Evolutionary conservation across 2,329 filamentous ascomycete genomes (phyloP), one percentile per base, ranked within the genome.

Genomic region (Diaporthe longicolla): DNA sequence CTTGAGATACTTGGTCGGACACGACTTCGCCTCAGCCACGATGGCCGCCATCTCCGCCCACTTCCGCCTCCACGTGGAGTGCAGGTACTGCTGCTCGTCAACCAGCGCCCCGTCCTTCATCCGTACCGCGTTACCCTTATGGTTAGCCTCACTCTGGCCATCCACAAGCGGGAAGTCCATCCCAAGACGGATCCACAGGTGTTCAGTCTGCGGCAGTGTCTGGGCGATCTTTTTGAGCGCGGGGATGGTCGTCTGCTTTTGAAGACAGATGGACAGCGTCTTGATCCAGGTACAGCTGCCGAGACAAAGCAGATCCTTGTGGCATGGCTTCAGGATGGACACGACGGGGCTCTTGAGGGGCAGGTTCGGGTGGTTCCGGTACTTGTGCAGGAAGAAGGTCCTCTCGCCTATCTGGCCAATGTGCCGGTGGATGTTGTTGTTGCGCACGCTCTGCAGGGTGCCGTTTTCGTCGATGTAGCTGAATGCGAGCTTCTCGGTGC

Each of bases 141-240:
- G 72, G 50, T 61, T 58, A 0, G 68, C 59, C 48, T 66, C 68
- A 15, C 37, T 54, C 48, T 54, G 58, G 15, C 35, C 50, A 6
- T 68, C 45, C 2, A 72, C 19, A 6, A 74, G 61, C 8, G 73
- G 73, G 4, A 55, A 72, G 37, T 74, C 73, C 61, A 74, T 72
- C 4, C 73, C 73, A 6, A 74, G 55, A 2, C 69, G 59, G 5
- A 74, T 68, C 68, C 73, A 74, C 8, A 74, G 29, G 8, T 61
- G 10, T 2, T 74, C 59, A 0, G 54, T 68, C 4, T 32, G 9
- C 2, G 73, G 69, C 24, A 74, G 50, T 0, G 26, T 32, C 48
- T 35, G 21, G 3, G 37, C 3, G 8, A 68, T 66, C 45, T 45
- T 54, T 19, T 35, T 71, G 13, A 68, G 21, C 15, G 54, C 29